Base-by-base conservation (phyloP, 768 basidiomycete genomes). In the Lentinula aciculospora region DNA sequence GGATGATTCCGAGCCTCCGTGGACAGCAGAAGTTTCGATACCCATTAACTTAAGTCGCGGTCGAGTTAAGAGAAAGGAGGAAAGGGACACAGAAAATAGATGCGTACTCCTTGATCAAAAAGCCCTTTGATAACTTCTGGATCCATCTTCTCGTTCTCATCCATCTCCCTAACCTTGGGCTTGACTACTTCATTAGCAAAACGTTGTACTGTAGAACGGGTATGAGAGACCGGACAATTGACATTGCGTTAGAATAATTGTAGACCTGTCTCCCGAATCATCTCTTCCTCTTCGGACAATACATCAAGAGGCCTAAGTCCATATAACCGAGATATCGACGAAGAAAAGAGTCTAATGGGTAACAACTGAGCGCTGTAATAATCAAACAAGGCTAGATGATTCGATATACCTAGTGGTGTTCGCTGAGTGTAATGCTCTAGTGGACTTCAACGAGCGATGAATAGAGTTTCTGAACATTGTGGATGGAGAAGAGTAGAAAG, bases 81-180 rank as follows among this genome's bases (percentile, higher is more conserved):
- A 37, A 10, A 13, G 12, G 15, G 21, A n/a, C 27, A 17, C 23
- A 37, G 13, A 9, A 10, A 40, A 37, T 3, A 73, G 23, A 6
- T 19, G 3, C 89, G 65, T 67, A 96, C 94, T 17, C 97, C 97
- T 73, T 97, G 94, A 50, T 97, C 94, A 61, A 98, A 99, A 12
- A 98, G 79, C 0, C 86, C 92, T 65, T 89, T 78, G 67, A 98
- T 92, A 61, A 99, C 70, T 0, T 74, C 79, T 1, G 91, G 84
- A 68, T 98, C 94, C 96, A 99, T 98, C 57, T 70, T 74, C 73
- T 99, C 96, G 56, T 86, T 89, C 79, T 99, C 97, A 67, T 99
- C 97, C 97, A 99, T 99, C 70, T 95, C 94, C 21, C 86, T 82
- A 58, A 97, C 95, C 70, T 86, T 92, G 48, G 97, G 97, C 3